Percentiles rank a stretch among this genome's conserved stretches.
Conservation (phyloP, 2,329 filamentous ascomycete genomes). For the Colletotrichum orbiculare region DNA sequence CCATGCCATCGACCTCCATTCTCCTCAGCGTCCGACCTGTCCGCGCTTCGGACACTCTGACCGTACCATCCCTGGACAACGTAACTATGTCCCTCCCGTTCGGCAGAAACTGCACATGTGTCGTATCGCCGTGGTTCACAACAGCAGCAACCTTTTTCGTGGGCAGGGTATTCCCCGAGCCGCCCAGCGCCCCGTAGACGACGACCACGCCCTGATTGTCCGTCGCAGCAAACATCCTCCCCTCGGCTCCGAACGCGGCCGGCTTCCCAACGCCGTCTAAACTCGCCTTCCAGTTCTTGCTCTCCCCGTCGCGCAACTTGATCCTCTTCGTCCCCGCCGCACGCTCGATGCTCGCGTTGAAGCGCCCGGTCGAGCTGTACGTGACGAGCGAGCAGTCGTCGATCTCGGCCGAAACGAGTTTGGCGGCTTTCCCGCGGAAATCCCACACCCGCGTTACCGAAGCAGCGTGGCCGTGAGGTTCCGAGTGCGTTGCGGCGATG, state of each 20-base stretch:
- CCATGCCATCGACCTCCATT: conserved; percentile 48
- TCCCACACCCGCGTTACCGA: conserved; percentile 21
- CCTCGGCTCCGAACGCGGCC: conserved; percentile 13
- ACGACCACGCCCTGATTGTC: conserved; percentile 10
- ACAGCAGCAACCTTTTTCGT: conserved; percentile 44
- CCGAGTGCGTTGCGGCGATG: conserved; percentile 17
- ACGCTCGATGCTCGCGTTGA: conserved; percentile 9
- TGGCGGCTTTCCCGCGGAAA: neutral
- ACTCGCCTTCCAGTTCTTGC: conserved; percentile 6
- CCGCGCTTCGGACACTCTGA: conserved; percentile 48
- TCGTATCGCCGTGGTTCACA: conserved; percentile 50
- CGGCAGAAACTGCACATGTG: conserved; percentile 50
- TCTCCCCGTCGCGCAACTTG: conserved; percentile 17
- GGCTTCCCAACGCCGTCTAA: conserved; percentile 5
- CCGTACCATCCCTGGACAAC: conserved; percentile 49
- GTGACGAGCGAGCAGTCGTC: conserved; percentile 5
- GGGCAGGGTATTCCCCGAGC: conserved; percentile 8
- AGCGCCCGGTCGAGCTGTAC: conserved; percentile 20
- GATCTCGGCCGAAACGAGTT: conserved; percentile 6
- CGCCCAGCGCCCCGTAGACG: conserved; percentile 16
- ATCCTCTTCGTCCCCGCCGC: neutral
- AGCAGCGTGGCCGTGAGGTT: conserved; percentile 2
- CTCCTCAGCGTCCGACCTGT: conserved; percentile 49
- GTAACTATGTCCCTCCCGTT: conserved; percentile 47
- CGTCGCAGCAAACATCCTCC: conserved; percentile 19